Base-by-base conservation (phyloP, 2,329 filamentous ascomycete genomes). In the Talaromyces sp. region DNA sequence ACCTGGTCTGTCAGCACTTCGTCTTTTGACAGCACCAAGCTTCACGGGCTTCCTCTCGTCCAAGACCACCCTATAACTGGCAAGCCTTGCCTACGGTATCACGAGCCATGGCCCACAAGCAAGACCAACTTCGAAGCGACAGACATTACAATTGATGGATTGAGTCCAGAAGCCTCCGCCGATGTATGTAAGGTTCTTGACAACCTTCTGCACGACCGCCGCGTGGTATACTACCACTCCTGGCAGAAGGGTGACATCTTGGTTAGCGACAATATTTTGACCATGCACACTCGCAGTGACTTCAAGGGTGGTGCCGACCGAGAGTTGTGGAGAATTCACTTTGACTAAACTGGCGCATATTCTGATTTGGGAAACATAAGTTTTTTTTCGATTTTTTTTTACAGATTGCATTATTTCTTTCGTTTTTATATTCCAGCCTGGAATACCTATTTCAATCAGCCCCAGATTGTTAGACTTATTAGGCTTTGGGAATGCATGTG, bases 181-280 rank as follows among this genome's bases (percentile, higher is more conserved):
- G 44, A 47, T 27, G 44, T 47, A 16, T 47, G 44, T 8, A 71
- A 76, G 2, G 66, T 75, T 0, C 67, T 85, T 2, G 76, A 81
- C 57, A 68, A 69, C 0, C 69, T 81, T 0, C 68, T 83, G 1
- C 81, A 84, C 60, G 83, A 85, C 64, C 74, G 80, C 5, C 75
- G 83, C 0, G 78, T 84, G 0, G 80, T 78, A 7, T 75, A 83
- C 42, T 80, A 81, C 59, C 81, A 83, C 60, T 69, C 75, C 5
- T 86, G 83, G 83, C 78, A 85, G 58, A 78, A 82, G 70, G 83
- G 83, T 0, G 84, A 86, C 66, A 53, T 86, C 42, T 64, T 86
- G 1, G 69, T 86, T 5, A 84, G 74, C 62, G 83, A 85, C 64
- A 85, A 85, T 50, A 44, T 61, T 31, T 51, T 61, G 40, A 61